Percentiles rank a stretch among this genome's conserved stretches.
phyloP scores from a whole-genome alignment of 306 rosid species.

The Acacia melanoxylon region DNA sequence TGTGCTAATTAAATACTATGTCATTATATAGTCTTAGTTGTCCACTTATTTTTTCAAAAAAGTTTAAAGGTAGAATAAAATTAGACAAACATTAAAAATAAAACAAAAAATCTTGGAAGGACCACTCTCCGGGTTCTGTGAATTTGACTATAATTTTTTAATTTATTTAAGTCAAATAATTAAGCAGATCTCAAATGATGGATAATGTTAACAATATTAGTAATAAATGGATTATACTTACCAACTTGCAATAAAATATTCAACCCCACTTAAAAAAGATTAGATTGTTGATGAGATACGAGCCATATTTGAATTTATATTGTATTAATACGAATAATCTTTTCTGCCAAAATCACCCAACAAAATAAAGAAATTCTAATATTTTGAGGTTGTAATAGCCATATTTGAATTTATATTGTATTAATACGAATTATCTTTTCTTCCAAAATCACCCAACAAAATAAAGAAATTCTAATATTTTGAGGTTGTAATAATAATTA shows the following conservation, averaged over 20 bases:
- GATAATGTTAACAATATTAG: conserved; percentile 34
- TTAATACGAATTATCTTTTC: too few relatives aligned
- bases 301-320: not conserved
- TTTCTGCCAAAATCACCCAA: not conserved
- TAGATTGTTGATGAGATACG: not conserved
- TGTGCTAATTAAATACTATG: not conserved
- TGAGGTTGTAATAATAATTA: not conserved
- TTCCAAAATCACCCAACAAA: not conserved
- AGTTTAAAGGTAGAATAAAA: not conserved
- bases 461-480: not conserved
- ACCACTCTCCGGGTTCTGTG: conserved; percentile 5
- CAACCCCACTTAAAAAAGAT: conserved; percentile 17
- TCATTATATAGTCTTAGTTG: not conserved
- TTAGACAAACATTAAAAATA: not conserved
- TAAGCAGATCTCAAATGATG: not conserved
- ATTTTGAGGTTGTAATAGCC: not conserved
- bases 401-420: not conserved
- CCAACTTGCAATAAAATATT: conserved; percentile 30
- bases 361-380: not conserved
- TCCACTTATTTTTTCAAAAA: not conserved
- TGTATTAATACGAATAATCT: not conserved
- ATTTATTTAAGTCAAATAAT: conserved; percentile 17
- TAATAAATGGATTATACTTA: conserved; percentile 8
- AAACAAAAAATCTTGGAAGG: conserved; percentile 1
- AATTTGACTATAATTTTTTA: conserved; percentile 39